phyloP scores from a whole-genome alignment of 108 stramenopile genomes.

The Skeletonema grethae region DNA sequence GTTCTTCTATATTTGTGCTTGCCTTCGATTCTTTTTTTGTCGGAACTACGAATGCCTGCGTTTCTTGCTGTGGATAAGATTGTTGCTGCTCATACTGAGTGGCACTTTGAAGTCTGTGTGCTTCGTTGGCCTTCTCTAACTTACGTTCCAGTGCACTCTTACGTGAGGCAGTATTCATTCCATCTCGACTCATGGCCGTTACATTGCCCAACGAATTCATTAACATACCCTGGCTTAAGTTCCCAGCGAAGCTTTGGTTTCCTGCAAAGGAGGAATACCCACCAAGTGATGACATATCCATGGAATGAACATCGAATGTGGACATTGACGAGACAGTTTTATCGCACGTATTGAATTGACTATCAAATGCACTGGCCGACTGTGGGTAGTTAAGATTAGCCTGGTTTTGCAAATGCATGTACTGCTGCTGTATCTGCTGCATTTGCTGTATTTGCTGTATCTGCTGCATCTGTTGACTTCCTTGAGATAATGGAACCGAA shows the following conservation, averaged over 20 bases:
- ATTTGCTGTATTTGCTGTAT: constrained; percentile 11
- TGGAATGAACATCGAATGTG: constrained; percentile 29
- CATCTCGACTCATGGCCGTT: constrained; percentile 5
- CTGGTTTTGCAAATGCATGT: constrained; percentile 12
- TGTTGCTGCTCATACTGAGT: constrained; percentile 24
- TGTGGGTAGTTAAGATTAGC: constrained; percentile 10
- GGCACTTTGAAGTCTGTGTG: constrained; percentile 20
- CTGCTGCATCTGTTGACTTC: constrained; percentile 18
- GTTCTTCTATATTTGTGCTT: not conserved
- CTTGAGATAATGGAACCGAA: not conserved
- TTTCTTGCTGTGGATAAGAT: constrained; percentile 6
- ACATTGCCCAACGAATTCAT: constrained; percentile 21
- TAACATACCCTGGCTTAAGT: constrained; percentile 3
- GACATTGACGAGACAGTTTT: constrained; percentile 44
- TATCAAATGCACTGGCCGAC: constrained; percentile 17
- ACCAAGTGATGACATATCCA: constrained; percentile 49
- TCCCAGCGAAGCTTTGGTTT: constrained; percentile 5
- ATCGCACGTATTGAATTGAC: constrained; percentile 27
- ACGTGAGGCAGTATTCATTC: constrained; percentile 3
- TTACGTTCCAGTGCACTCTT: constrained; percentile 41
- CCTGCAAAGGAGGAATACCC: constrained; percentile 23
- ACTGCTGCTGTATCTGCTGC: constrained; percentile 16
- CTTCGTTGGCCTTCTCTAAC: constrained; percentile 42
- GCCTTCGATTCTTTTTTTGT: not conserved
- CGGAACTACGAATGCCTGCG: not conserved